phyloP scores from a whole-genome alignment of 1,284 basidiomycete genomes.

The Sporisorium reilianum region DNA sequence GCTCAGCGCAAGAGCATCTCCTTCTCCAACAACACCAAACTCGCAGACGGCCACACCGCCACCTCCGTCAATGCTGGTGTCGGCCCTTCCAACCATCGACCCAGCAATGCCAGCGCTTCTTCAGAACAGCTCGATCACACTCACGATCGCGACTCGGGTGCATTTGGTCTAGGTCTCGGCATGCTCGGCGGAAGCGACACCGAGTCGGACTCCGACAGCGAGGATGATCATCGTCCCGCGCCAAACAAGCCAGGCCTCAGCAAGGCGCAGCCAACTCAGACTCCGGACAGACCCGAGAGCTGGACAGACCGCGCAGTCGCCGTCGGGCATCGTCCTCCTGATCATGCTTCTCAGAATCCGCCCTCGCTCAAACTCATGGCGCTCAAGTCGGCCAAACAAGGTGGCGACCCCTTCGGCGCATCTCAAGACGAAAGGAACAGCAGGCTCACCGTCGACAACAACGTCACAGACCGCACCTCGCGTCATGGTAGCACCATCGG shows the following conservation, averaged over 20 bases:
- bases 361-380: conserved; percentile 62
- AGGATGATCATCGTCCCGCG: conserved; percentile 36
- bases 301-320: conserved; percentile 61
- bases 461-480: conserved; percentile 44
- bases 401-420: conserved; percentile 13
- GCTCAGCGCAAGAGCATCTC: conserved; percentile 41
- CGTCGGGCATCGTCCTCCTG: conserved; percentile 60
- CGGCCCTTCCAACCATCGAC: conserved; percentile 12
- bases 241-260: conserved; percentile 9
- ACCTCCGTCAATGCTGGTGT: conserved; percentile 17
- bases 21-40: conserved; percentile 49
- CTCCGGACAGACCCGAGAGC: conserved; percentile 39
- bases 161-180: conserved; percentile 54
- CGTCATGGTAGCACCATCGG: conserved; percentile 58
- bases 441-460: conserved; percentile 35
- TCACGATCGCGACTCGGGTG: conserved; percentile 48
- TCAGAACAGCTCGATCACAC: conserved; percentile 12
- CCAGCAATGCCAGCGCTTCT: conserved; percentile 9
- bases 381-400: conserved; percentile 53
- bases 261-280: conserved; percentile 2
- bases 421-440: conserved; percentile 30
- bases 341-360: conserved; percentile 63
- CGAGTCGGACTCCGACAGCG: conserved; percentile 53
- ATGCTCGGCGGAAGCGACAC: conserved; percentile 50
- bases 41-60: conserved; percentile 27